Base-by-base conservation (phyloP, 73 alveolate genomes). In the Urostyla sp. region DNA sequence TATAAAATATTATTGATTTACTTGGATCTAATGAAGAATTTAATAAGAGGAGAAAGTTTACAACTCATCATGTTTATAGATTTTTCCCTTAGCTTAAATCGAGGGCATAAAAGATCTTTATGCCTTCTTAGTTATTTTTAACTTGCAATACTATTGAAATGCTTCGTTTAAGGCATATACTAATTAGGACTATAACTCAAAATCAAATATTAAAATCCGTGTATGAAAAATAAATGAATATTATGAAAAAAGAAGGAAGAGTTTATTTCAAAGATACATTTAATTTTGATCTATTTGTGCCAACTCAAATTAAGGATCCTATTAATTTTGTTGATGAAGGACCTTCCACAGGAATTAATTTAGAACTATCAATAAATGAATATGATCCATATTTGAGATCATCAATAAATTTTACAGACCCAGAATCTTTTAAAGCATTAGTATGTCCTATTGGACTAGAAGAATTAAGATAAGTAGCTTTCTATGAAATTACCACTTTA, bases 141-240 rank as follows among this genome's bases (percentile, higher is more conserved):
- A 90, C 89, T 86, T 92, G 98, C 60, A 92, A 92, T 80, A 66
- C 88, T 31, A 55, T 92, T 59, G 98, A 92, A 80, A 81, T 83
- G 73, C 72, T 75, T 52, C 72, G 98, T 54, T 77, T 89, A 75
- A 86, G 94, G 82, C 80, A 92, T 56, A 38, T 90, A 15, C 75
- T 92, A 26, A 81, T 86, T 48, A 53, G 73, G 58, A 80, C 92
- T 66, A 45, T 92, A 34, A 83, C 50, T 46, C 84, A 92, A 67
- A 88, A 82, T 45, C 81, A 87, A 32, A 52, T 92, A 60, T 83
- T 92, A 27, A 83, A 89, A 26, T 56, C 66, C 24, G 78, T 92
- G 35, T 92, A 92, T 75, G 90, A 80, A 55, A 55, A 84, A 30
- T 89, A 92, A 61, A 67, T 76, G 18, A 78, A 87, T 31, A 46